These are phyloP conservation scores for Nothophytophthora sp. DNA, from an alignment of 352 stramenopile species.

Conservation along the genomic window DNA sequence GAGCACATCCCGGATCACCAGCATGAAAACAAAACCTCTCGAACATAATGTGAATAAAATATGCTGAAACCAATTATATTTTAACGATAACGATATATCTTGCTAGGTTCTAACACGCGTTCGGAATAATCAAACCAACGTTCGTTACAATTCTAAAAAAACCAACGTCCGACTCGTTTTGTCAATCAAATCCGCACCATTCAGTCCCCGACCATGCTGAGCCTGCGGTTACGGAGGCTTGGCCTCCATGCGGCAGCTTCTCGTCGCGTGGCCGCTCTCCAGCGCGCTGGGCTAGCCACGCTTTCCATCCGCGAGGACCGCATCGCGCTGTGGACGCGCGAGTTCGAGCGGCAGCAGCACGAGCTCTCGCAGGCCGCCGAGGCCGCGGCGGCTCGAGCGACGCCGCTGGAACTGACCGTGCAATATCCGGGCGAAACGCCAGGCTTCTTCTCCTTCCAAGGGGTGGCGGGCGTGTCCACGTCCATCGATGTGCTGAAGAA, in stretches of 20 bases:
- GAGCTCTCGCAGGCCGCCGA: constrained; percentile 8
- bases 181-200: background rate
- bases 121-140: too few species aligned
- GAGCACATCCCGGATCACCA: too few species aligned
- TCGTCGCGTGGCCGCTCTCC: constrained; percentile 7
- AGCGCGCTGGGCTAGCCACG: constrained; percentile 18
- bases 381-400: constrained; percentile 7
- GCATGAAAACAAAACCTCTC: too few species aligned
- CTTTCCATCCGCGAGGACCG: constrained; percentile 49
- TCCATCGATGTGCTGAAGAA: constrained; percentile 64
- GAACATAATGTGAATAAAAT: too few species aligned
- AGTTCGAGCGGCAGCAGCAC: constrained; percentile 51
- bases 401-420: constrained; percentile 52
- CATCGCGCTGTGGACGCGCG: constrained; percentile 50
- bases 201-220: constrained; percentile 18
- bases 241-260: background rate
- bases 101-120: too few species aligned
- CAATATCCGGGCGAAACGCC: constrained; percentile 20
- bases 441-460: constrained; percentile 42
- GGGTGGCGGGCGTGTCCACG: constrained; percentile 42
- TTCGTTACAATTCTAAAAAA: too few species aligned
- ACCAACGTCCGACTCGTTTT: too few species aligned
- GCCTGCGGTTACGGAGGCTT: constrained; percentile 18
- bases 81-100: too few species aligned
- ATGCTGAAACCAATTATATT: too few species aligned